Base-by-base conservation (phyloP, 345 rosid genomes). In the Brassica juncea region DNA sequence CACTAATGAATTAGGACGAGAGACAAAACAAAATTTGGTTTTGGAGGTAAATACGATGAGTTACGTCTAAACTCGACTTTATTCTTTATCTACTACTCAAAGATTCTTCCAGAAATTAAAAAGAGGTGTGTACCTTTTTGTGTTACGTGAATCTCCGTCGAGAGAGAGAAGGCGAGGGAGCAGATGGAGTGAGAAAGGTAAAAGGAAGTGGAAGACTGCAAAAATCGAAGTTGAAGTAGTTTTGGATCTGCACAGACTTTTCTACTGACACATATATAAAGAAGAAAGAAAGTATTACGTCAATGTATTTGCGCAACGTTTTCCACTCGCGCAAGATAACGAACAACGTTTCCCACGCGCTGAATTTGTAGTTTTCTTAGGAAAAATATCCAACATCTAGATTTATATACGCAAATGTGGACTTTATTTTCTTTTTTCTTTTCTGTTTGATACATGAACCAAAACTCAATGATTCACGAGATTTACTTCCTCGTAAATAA, bases 171-270 rank as follows among this genome's bases (percentile, higher is more conserved):
- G 75, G 35, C 35, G 31, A 6, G 25, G 32, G 52, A 10, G 59
- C 3, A 6, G 59, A 4, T 4, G 5, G 6, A 28, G 68, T 14
- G 21, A 35, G n/a, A 76, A 39, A 11, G 21, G 32, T 4, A 4
- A 9, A 16, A 23, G 21, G 52, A 49, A 21, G 64, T 64, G 0
- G 31, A 4, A 63, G 68, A 19, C 8, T 8, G 23, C 49, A 42
- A 42, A 42, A 70, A 16, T 21, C 52, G 25, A 77, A 27, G 23
- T 42, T 21, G 14, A 60, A 67, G 69, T 8, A 8, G 3, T 5
- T 19, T 66, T 35, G 68, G 82, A 79, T 78, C 81, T 78, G 11
- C 68, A 28, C 9, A 54, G 61, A 65, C 60, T 64, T 71, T 71
- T 63, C 31, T 34, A 1, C 63, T 52, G 28, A 42, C 66, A 25